Percentiles rank a stretch among this genome's conserved stretches.
phyloP scores from a whole-genome alignment of 2,329 filamentous ascomycete species.

The Emmonsiellopsis sp. region DNA sequence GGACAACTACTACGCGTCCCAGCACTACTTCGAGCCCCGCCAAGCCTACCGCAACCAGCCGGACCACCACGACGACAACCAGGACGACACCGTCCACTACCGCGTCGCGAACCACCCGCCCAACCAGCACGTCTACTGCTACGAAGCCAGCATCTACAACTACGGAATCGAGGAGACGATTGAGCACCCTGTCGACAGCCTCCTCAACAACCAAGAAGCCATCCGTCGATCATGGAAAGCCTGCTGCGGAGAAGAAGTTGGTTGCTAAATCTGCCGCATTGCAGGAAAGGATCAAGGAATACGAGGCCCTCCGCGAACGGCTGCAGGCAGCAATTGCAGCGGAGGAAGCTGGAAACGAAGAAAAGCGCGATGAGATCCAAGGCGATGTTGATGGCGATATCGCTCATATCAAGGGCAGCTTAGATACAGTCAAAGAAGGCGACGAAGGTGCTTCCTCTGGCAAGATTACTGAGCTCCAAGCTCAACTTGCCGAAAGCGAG shows the following conservation, averaged over 20 bases:
- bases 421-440: conserved; percentile 12
- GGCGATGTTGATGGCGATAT: conserved; percentile 15
- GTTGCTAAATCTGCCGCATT: conserved; percentile 18
- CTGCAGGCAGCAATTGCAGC: conserved; percentile 20
- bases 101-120: conserved; percentile 5
- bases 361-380: conserved; percentile 15
- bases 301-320: conserved; percentile 19
- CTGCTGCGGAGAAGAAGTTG: conserved; percentile 1
- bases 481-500: conserved; percentile 12
- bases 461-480: conserved; percentile 11
- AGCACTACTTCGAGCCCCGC: conserved; percentile 25
- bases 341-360: conserved; percentile 16
- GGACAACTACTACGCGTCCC: conserved; percentile 18
- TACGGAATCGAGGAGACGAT: neutral
- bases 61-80: conserved; percentile 13
- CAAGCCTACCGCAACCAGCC: conserved; percentile 17
- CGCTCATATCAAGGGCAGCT: conserved; percentile 15
- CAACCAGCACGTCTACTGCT: neutral
- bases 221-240: conserved; percentile 1
- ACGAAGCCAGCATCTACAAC: neutral
- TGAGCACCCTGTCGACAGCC: conserved; percentile 1
- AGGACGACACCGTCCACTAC: conserved; percentile 15
- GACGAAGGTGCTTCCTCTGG: conserved; percentile 7
- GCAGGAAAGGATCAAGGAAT: conserved; percentile 20
- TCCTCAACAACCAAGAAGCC: conserved; percentile 7